phyloP scores from a whole-genome alignment of 768 basidiomycete genomes.

The Boletus tomentosulus region DNA sequence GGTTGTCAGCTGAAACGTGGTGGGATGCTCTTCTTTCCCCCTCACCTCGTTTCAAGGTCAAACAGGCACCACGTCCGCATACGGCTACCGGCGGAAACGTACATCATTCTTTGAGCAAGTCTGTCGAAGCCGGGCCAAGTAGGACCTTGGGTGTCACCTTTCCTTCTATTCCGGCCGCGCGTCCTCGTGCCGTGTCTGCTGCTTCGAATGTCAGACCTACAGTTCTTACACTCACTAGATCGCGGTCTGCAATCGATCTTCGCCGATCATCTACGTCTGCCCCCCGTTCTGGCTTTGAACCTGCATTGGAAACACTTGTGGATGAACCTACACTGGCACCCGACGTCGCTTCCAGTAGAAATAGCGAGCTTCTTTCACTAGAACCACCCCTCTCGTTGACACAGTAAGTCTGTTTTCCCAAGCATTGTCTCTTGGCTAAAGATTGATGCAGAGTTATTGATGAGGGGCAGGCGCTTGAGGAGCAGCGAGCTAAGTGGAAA shows the following conservation, averaged over 20 bases:
- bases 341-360: not conserved
- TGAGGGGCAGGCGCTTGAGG: conserved; percentile 57
- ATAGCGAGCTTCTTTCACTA: conserved; percentile 54
- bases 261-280: conserved; percentile 7
- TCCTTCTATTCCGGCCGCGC: conserved; percentile 7
- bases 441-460: conserved; percentile 52
- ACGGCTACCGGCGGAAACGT: conserved; percentile 29
- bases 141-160: conserved; percentile 3
- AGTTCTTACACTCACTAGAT: conserved; percentile 11
- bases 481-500: conserved; percentile 66
- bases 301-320: conserved; percentile 15
- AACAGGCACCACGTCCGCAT: conserved; percentile 27
- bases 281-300: conserved; percentile 10
- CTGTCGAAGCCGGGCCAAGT: conserved; percentile 24
- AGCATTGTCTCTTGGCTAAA: not conserved
- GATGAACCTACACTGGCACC: conserved; percentile 10
- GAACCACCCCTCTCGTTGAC: conserved; percentile 57
- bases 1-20: conserved; percentile 75
- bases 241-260: conserved; percentile 22
- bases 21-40: conserved; percentile 79
- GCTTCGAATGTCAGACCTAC: not conserved
- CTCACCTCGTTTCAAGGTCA: conserved; percentile 62
- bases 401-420: conserved; percentile 30
- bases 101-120: conserved; percentile 49
- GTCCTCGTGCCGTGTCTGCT: conserved; percentile 22